A percentile compares a stretch with the other conserved stretches of the same genome.
phyloP scores from a whole-genome alignment of 164 flowering plant genomes.

The Vitis cinerea region DNA sequence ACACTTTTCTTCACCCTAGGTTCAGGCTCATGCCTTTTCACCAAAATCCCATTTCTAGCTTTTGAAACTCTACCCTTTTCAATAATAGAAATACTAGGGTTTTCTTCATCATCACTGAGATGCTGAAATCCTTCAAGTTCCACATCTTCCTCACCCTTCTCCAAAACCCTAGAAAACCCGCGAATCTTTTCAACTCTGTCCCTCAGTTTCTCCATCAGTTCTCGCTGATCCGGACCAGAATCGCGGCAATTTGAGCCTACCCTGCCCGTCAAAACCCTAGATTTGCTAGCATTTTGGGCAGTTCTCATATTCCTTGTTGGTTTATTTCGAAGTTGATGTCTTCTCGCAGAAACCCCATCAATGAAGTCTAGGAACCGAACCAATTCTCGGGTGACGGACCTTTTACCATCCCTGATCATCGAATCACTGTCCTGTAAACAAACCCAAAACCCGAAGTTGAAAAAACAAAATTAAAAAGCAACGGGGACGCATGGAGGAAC shows the following conservation, averaged over 20 bases:
- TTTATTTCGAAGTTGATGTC: constrained; percentile 26
- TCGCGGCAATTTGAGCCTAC: constrained; percentile 6
- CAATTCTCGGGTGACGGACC: constrained; percentile 51
- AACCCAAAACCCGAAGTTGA: neutral
- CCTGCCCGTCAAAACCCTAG: constrained; percentile 18
- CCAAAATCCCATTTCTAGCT: constrained; percentile 26
- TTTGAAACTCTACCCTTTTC: constrained; percentile 12
- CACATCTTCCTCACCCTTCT: constrained; percentile 34
- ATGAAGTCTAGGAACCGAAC: constrained; percentile 56
- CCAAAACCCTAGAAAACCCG: constrained; percentile 27
- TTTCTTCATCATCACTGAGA: constrained; percentile 26
- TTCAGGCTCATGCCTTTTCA: constrained; percentile 21
- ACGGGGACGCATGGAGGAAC: neutral
- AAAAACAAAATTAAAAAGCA: neutral
- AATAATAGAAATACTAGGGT: constrained; percentile 11
- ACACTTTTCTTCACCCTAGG: constrained; percentile 45
- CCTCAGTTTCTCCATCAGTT: constrained; percentile 32
- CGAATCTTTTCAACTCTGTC: constrained; percentile 26
- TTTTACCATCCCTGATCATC: constrained; percentile 60
- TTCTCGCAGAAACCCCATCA: constrained; percentile 44
- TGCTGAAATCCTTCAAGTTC: constrained; percentile 43
- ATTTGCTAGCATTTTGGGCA: constrained; percentile 21
- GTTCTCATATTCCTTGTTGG: constrained; percentile 33
- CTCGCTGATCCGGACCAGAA: constrained; percentile 18
- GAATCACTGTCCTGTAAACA: constrained; percentile 48